phyloP scores from a whole-genome alignment of 2,329 filamentous ascomycete genomes.

The Diaporthe sp. region DNA sequence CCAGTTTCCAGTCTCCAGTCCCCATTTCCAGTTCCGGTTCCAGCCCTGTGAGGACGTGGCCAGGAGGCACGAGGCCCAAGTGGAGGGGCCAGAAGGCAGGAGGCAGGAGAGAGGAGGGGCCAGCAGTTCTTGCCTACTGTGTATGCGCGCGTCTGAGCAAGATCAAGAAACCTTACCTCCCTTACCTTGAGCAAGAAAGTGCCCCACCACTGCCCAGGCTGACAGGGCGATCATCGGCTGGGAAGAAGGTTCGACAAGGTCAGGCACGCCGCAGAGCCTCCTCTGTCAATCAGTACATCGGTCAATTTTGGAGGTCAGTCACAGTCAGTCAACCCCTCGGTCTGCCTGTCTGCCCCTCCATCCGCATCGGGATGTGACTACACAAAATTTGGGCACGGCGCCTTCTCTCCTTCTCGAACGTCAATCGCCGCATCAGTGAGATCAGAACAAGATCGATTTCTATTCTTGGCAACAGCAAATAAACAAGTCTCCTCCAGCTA shows the following conservation, averaged over 20 bases:
- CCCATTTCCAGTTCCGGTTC: neutral
- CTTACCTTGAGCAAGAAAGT: neutral
- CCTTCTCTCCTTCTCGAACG: neutral
- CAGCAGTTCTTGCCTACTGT: neutral
- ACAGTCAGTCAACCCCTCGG: neutral
- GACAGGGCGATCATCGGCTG: conserved; percentile 17
- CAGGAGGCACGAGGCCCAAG: neutral
- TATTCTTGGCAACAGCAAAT: conserved; percentile 21
- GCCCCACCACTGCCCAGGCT: conserved; percentile 12
- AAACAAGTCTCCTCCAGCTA: no score
- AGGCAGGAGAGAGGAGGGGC: conserved; percentile 15
- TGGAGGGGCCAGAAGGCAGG: conserved; percentile 8
- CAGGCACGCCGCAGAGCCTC: conserved; percentile 19
- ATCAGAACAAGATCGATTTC: conserved; percentile 26
- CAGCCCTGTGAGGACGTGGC: conserved; percentile 33
- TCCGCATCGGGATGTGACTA: conserved; percentile 2
- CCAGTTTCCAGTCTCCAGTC: neutral
- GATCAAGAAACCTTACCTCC: neutral
- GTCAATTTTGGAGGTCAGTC: neutral
- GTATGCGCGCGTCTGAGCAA: neutral
- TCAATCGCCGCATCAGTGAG: conserved; percentile 20
- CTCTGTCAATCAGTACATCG: neutral
- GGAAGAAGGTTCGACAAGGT: conserved; percentile 16
- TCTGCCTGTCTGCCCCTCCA: conserved; percentile 17
- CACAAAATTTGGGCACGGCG: neutral